A percentile compares a stretch with the other conserved stretches of the same genome.
Conservation (phyloP, 305 asterid genomes). For the Solanum hybrid region DNA sequence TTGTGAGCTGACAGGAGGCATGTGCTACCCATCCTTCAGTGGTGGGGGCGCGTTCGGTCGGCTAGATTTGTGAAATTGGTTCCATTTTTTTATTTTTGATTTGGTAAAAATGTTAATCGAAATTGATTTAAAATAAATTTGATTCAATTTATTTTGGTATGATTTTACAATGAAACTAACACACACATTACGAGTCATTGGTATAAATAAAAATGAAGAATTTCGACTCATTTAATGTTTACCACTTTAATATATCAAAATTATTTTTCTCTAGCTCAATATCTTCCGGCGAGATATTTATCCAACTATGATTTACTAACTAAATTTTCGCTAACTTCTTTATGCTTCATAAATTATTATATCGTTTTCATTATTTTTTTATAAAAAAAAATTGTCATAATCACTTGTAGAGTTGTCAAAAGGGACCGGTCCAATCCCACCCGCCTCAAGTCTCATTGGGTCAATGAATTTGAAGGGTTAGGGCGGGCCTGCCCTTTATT, state of each 20-base stretch:
- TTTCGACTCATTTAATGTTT: neutral
- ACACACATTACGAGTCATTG: neutral
- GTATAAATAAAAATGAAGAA: too few relatives aligned
- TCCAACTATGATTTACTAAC: neutral
- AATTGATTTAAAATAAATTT: too few relatives aligned
- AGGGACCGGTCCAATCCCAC: too few relatives aligned
- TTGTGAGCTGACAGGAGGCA: conserved; percentile 37
- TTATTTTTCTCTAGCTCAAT: neutral
- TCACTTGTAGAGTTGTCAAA: too few relatives aligned
- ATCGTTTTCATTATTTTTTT: too few relatives aligned
- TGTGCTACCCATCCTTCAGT: conserved; percentile 52
- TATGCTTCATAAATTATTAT: neutral
- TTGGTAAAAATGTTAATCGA: neutral
- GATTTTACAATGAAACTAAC: neutral
- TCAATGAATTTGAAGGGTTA: too few relatives aligned
- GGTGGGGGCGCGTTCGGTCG: conserved; percentile 7
- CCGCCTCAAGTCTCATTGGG: too few relatives aligned
- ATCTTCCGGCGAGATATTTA: neutral
- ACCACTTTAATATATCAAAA: neutral
- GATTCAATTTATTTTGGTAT: neutral
- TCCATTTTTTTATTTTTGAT: neutral
- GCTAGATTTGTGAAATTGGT: neutral
- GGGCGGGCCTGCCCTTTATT: too few relatives aligned
- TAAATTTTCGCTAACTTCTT: neutral
- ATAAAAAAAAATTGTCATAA: too few relatives aligned